These are phyloP conservation scores for Mallotus nudiflorus DNA, from an alignment of 345 rosid species.

Conservation along the genomic window DNA sequence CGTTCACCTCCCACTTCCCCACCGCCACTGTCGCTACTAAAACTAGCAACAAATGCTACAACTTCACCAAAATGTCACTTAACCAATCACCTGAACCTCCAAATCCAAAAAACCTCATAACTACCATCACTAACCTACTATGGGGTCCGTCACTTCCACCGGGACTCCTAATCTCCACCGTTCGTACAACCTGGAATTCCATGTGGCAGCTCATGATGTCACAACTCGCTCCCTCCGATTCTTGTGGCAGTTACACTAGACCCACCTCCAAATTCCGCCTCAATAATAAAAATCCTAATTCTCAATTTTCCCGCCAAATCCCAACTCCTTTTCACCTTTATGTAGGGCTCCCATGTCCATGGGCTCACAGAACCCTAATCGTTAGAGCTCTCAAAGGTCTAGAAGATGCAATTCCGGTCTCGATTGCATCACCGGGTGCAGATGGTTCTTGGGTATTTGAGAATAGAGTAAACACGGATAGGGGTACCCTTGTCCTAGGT, in stretches of 20 bases:
- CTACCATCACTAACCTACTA: constrained; percentile 59
- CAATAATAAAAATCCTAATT: neutral
- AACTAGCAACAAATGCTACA: constrained; percentile 14
- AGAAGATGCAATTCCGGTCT: constrained; percentile 62
- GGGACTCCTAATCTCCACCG: constrained; percentile 76
- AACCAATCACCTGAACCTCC: constrained; percentile 14
- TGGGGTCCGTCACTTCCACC: constrained; percentile 98
- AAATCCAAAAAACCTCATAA: constrained; percentile 35
- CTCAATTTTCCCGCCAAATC: constrained; percentile 35
- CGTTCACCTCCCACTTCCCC: constrained; percentile 22
- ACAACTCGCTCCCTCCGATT: constrained; percentile 87
- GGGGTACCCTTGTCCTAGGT: constrained; percentile 50
- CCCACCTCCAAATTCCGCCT: constrained; percentile 75
- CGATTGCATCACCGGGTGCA: constrained; percentile 69
- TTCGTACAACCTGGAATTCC: constrained; percentile 70
- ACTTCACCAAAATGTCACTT: constrained; percentile 44
- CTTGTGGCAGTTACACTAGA: constrained; percentile 75
- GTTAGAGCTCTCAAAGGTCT: constrained; percentile 84
- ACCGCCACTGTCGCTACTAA: constrained; percentile 2
- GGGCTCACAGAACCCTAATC: constrained; percentile 90
- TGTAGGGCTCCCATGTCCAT: constrained; percentile 91
- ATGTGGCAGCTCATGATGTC: constrained; percentile 92
- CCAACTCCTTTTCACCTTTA: constrained; percentile 64
- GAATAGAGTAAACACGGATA: constrained; percentile 16
- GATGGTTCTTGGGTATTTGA: constrained; percentile 89